Conservation (phyloP, 2,329 filamentous ascomycete genomes). For the Colletotrichum karsti region DNA sequence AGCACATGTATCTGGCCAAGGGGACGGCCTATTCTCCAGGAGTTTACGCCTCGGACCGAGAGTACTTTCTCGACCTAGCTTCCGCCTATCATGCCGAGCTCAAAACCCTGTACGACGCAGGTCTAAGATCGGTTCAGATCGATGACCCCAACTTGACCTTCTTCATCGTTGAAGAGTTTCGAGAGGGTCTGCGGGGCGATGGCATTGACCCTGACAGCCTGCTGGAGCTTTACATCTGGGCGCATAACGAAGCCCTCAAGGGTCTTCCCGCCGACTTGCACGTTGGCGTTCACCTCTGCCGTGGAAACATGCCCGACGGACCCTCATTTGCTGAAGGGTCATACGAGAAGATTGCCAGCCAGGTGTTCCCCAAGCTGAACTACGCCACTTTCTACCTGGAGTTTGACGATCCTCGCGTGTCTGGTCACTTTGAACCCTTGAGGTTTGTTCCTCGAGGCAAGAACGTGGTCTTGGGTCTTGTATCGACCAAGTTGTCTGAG, state of each 20-base stretch:
- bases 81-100: constrained; percentile 72
- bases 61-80: constrained; percentile 72
- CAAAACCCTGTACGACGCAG: constrained; percentile 67
- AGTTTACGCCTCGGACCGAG: constrained; percentile 39
- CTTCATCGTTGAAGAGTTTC: constrained; percentile 79
- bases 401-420: constrained; percentile 70
- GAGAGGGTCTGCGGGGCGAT: constrained; percentile 75
- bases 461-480: constrained; percentile 69
- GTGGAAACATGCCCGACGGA: constrained; percentile 71
- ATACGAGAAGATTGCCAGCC: constrained; percentile 73
- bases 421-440: constrained; percentile 72
- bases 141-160: constrained; percentile 75
- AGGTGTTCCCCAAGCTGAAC: constrained; percentile 69
- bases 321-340: constrained; percentile 72
- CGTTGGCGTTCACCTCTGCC: constrained; percentile 81
- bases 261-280: constrained; percentile 74
- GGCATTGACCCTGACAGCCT: constrained; percentile 72
- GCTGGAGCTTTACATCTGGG: constrained; percentile 77
- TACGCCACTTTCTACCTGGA: constrained; percentile 75
- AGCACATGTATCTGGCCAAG: constrained; percentile 38
- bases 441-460: constrained; percentile 66
- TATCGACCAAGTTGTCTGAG: constrained; percentile 69
- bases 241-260: constrained; percentile 77
- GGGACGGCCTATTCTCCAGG: constrained; percentile 31
- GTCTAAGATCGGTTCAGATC: constrained; percentile 70